Evolutionary conservation across 108 stramenopile genomes (phyloP).

Genomic region (Stephanodiscus minutulus): DNA sequence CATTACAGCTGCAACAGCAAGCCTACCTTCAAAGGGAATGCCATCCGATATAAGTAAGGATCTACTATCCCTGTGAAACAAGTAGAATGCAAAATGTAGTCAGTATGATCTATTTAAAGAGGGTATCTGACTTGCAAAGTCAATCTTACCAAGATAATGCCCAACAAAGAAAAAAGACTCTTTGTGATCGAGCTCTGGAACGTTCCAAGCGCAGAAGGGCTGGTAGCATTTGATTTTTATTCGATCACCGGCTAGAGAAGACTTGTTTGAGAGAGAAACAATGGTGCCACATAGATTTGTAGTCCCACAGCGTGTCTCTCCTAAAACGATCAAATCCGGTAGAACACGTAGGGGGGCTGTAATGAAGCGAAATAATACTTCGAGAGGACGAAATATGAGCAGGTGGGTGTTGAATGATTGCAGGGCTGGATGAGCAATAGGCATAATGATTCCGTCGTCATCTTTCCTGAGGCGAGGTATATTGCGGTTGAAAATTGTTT

Average conservation of each 20-base stretch:
- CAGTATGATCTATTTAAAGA: not conserved
- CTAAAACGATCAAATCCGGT: conserved; percentile 66
- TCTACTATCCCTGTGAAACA: conserved; percentile 30
- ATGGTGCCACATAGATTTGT: conserved; percentile 62
- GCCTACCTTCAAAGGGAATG: conserved; percentile 57
- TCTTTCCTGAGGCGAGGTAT: conserved; percentile 35
- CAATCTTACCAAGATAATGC: conserved; percentile 53
- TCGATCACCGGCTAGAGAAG: conserved; percentile 2
- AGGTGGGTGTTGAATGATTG: conserved; percentile 57
- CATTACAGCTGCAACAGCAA: not conserved
- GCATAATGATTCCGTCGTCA: conserved; percentile 12
- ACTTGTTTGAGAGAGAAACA: conserved; percentile 19
- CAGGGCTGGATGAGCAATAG: conserved; percentile 31
- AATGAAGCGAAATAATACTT: conserved; percentile 55
- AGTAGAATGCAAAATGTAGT: not conserved
- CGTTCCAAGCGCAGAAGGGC: conserved; percentile 71
- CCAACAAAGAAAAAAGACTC: conserved; percentile 74
- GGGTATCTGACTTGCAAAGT: not conserved
- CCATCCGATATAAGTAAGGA: conserved; percentile 63
- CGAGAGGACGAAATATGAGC: conserved; percentile 54
- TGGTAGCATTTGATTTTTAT: conserved; percentile 48
- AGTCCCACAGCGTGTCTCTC: conserved; percentile 72
- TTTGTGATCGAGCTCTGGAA: conserved; percentile 65
- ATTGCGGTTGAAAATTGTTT: conserved; percentile 61
- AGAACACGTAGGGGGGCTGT: conserved; percentile 55